Evolutionary conservation across 1,284 basidiomycete genomes (phyloP), one percentile per base, ranked within the genome.

Genomic region (Sanghuangporus weigelae): DNA sequence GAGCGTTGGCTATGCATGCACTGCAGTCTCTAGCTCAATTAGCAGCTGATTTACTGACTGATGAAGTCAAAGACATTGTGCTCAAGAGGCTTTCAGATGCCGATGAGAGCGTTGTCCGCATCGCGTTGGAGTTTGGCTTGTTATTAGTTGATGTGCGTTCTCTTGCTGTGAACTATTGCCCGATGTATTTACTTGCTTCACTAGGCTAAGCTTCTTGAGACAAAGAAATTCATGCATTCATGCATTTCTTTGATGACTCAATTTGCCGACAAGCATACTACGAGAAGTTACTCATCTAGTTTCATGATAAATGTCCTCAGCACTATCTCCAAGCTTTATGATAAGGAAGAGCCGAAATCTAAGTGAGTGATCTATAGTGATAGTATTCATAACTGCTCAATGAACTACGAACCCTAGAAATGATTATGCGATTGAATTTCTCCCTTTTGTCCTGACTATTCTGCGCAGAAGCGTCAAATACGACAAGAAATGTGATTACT

Each of bases 1-100:
- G 84, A 50, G 80, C 84, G 66, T 81, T 88, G 54, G 79, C 85
- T 10, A 70, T 91, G 36, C 73, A 86, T 55, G 84, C 85, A 2
- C 81, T 84, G 66, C 78, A 81, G 50, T 76, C 79, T n/a, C 75
- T 92, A 36, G 81, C 84, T 5, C 71, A 65, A 42, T 72, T 75
- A 60, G 80, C 85, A 51, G 67, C 75, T 11, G 78, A 81, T n/a
- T 70, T 87, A 11, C 69, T 88, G 55, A 73, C 72, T 39, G 54
- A 64, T 11, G 59, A 74, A 60, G 75, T 85, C 5, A 74, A 78
- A n/a, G 69, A 71, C 21, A 78, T 78, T 42, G 68, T 84, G 6
- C 50, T 76, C 8, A 78, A 76, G 60, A 75, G 82, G 36, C 67
- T 88, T 54, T 71, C 75, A 51, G 85, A 89, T 69, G 60, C 71